These are phyloP conservation scores for Clarireedia paspali DNA, from an alignment of 2,329 filamentous ascomycete genomes.

Conservation along the genomic window DNA sequence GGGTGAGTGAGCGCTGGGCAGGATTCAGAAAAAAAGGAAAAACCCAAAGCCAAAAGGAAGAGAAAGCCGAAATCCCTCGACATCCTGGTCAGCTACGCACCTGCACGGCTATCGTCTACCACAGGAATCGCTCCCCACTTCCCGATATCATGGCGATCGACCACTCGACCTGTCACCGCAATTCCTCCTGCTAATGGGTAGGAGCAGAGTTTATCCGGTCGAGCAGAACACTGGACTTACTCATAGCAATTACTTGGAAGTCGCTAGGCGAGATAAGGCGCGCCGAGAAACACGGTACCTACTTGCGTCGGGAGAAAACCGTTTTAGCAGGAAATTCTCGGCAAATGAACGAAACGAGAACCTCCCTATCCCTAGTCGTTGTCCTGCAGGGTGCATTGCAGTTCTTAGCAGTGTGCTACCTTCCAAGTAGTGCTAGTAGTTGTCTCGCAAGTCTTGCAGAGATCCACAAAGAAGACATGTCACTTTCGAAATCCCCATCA, in stretches of 20 bases:
- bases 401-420: no score
- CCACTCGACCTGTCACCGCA: background rate
- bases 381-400: no score
- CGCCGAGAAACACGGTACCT: no score
- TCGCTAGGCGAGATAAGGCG: no score
- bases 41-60: background rate
- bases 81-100: background rate
- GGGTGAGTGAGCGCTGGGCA: background rate
- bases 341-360: no score
- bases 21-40: background rate
- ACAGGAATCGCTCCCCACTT: background rate
- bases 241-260: no score
- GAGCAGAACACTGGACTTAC: background rate
- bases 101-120: background rate
- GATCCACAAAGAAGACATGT: slow-evolving; percentile 1
- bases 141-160: background rate
- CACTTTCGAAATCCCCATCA: slow-evolving; percentile 1
- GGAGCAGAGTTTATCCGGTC: background rate
- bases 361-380: no score
- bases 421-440: background rate
- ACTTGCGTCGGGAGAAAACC: no score
- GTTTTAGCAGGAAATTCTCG: no score
- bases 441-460: background rate
- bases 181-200: background rate
- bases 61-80: background rate